Evolutionary conservation across 768 basidiomycete species (phyloP).

Genomic region (Candolleomyces efflorescens): DNA sequence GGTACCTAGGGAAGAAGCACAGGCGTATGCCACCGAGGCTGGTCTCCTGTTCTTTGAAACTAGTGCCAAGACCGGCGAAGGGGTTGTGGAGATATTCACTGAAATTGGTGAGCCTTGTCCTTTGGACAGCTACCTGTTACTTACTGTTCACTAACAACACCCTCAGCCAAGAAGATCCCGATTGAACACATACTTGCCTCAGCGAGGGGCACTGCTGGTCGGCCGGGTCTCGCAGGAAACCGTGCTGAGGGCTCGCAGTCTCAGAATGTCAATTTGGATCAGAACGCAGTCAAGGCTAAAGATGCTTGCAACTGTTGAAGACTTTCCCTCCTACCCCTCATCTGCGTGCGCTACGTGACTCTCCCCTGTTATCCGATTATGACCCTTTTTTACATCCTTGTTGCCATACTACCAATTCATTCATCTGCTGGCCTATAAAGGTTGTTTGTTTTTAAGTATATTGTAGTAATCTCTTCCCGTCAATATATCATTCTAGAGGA

Average conservation of each 20-base stretch:
- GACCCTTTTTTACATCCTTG: slow-evolving; percentile 26
- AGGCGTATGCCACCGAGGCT: slow-evolving; percentile 94
- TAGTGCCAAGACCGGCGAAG: slow-evolving; percentile 94
- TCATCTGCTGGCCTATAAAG: slow-evolving; percentile 4
- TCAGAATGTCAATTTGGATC: slow-evolving; percentile 67
- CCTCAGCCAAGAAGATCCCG: slow-evolving; percentile 56
- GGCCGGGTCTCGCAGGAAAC: slow-evolving; percentile 51
- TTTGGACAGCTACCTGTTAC: background rate
- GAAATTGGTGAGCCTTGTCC: slow-evolving; percentile 76
- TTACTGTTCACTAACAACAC: slow-evolving; percentile 4
- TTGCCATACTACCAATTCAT: slow-evolving; percentile 12
- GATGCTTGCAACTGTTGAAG: slow-evolving; percentile 80
- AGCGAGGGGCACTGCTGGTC: slow-evolving; percentile 62
- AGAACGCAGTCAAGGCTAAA: slow-evolving; percentile 60
- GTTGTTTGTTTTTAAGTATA: slow-evolving; percentile 14
- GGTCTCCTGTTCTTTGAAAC: slow-evolving; percentile 96
- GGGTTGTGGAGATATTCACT: slow-evolving; percentile 94
- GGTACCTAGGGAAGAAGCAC: slow-evolving; percentile 91
- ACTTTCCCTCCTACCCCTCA: slow-evolving; percentile 3
- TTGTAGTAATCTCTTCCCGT: slow-evolving; percentile 14
- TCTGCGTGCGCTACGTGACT: slow-evolving; percentile 14
- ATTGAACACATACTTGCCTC: slow-evolving; percentile 93
- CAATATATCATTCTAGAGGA: slow-evolving; percentile 17
- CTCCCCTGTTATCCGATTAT: slow-evolving; percentile 14
- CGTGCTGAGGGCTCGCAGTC: slow-evolving; percentile 49